These are phyloP conservation scores for Pestalotiopsis sp. DNA, from an alignment of 2,329 filamentous ascomycete species.

Conservation along the genomic window DNA sequence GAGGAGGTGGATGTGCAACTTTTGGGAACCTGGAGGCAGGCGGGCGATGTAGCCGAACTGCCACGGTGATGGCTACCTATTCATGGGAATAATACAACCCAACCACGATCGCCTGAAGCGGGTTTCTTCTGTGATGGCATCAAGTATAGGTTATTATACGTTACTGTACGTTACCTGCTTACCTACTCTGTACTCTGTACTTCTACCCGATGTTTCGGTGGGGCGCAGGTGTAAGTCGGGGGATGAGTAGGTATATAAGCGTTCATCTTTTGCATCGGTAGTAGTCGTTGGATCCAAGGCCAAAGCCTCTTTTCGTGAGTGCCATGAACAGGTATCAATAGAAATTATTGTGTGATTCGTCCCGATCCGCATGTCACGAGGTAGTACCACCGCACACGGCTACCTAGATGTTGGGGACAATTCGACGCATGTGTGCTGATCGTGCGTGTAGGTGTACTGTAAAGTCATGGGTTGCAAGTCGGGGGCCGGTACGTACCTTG, in stretches of 20 bases:
- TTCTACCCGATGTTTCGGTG: too few relatives aligned
- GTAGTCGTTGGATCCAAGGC: not conserved
- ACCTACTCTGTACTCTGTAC: too few relatives aligned
- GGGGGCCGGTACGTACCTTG: not conserved
- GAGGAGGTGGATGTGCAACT: not conserved
- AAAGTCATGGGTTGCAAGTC: not conserved
- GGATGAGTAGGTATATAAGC: too few relatives aligned
- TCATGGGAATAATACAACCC: too few relatives aligned
- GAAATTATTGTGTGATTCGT: not conserved
- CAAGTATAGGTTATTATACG: too few relatives aligned
- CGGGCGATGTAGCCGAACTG: too few relatives aligned
- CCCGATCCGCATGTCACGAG: not conserved
- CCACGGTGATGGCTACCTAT: too few relatives aligned
- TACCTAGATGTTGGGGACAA: not conserved
- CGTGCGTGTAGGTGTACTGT: not conserved
- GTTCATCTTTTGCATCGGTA: not conserved
- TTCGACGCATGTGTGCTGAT: not conserved
- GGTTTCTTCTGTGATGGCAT: too few relatives aligned
- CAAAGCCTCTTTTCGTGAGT: not conserved
- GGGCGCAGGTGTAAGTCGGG: too few relatives aligned
- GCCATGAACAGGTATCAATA: not conserved
- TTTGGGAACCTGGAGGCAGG: not conserved
- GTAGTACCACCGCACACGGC: not conserved
- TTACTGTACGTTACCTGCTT: too few relatives aligned
- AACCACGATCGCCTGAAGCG: too few relatives aligned